These are phyloP conservation scores for Haplographium delicatum DNA, from an alignment of 495 filamentous ascomycete species.

Conservation along the genomic window DNA sequence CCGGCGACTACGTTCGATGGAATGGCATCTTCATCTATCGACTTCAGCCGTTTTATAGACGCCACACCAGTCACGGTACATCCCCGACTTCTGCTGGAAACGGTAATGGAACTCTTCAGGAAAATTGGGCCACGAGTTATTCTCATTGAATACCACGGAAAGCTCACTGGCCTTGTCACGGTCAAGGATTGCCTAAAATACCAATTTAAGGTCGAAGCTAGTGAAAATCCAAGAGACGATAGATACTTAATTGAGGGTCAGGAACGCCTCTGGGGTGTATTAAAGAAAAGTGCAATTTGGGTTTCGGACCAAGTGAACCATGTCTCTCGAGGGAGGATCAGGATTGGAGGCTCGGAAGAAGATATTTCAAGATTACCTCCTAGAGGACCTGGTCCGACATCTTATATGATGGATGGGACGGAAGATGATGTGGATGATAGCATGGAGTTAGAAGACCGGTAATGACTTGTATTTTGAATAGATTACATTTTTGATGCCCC, in stretches of 20 bases:
- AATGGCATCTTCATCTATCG: constrained; percentile 61
- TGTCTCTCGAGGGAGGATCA: constrained; percentile 43
- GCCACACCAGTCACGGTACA: constrained; percentile 87
- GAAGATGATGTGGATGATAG: constrained; percentile 52
- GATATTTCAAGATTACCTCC: constrained; percentile 13
- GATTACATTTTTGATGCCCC: too few species aligned
- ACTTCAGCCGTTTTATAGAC: constrained; percentile 87
- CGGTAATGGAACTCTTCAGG: constrained; percentile 98
- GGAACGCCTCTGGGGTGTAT: constrained; percentile 63
- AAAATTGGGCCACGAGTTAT: constrained; percentile 96
- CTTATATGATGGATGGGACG: constrained; percentile 58
- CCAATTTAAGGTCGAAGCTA: constrained; percentile 92
- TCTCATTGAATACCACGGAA: constrained; percentile 83
- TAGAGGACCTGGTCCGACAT: constrained; percentile 2
- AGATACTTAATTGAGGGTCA: constrained; percentile 39
- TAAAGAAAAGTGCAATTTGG: constrained; percentile 54
- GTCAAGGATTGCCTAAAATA: constrained; percentile 98
- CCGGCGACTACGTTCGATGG: constrained; percentile 51
- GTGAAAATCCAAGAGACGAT: constrained; percentile 65
- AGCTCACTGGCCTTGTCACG: constrained; percentile 79
- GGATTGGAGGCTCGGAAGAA: constrained; percentile 30
- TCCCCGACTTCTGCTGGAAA: constrained; percentile 87
- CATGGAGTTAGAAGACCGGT: constrained; percentile 57
- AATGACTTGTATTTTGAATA: too few species aligned
- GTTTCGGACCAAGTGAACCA: constrained; percentile 45